Conservation (phyloP, 169 alveolate genomes). For the Fabrea salina region DNA sequence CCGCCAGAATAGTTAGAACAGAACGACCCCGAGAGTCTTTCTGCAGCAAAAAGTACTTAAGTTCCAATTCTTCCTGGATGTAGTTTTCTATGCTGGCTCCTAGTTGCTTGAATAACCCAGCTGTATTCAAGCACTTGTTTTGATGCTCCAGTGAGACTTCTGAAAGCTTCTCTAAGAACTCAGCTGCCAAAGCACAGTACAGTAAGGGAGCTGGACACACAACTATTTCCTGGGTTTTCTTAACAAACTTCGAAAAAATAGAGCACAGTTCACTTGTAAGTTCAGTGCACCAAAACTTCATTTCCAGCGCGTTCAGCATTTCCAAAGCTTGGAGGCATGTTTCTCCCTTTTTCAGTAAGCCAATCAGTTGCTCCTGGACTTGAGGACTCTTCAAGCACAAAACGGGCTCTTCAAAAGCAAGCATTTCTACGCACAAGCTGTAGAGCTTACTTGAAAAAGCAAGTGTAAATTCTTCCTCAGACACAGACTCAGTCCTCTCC, state of each 20-base stretch:
- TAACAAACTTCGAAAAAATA: neutral
- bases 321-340: neutral
- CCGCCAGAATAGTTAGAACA: conserved; percentile 47
- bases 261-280: conserved; percentile 6
- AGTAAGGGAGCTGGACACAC: conserved; percentile 23
- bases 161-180: neutral
- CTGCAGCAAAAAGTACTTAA: conserved; percentile 49
- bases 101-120: neutral
- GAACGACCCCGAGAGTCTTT: conserved; percentile 54
- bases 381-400: neutral
- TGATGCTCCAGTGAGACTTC: neutral
- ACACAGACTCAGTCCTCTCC: no score
- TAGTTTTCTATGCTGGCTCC: conserved; percentile 12
- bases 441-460: no score
- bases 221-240: neutral
- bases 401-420: neutral
- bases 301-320: neutral
- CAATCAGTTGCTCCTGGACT: neutral
- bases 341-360: neutral
- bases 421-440: no score
- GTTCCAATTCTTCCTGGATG: conserved; percentile 38
- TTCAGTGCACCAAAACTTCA: neutral
- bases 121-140: neutral
- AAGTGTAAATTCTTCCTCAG: no score
- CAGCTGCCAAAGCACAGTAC: conserved; percentile 25